Evolutionary conservation across 1,284 basidiomycete species (phyloP).

Genomic region (Neolentinus lepideus): DNA sequence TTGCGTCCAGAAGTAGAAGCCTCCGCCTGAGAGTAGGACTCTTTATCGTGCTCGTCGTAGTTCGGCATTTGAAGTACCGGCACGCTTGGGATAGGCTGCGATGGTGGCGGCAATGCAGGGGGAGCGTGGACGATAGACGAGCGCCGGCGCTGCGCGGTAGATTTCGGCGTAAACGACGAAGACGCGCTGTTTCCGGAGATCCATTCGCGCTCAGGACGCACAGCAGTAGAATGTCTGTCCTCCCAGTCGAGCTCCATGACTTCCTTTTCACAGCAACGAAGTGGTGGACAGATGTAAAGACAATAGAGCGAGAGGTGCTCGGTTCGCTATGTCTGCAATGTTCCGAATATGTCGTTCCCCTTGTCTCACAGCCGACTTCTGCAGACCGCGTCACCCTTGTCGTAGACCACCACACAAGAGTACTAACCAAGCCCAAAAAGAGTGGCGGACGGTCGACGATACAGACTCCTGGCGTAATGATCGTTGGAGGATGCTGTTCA

Average conservation of each 20-base stretch:
- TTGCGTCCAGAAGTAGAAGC: background rate
- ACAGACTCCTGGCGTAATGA: background rate
- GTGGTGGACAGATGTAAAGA: background rate
- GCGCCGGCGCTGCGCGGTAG: background rate
- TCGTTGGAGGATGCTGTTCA: background rate
- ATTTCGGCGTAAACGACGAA: constrained; percentile 3
- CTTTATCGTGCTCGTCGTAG: constrained; percentile 1
- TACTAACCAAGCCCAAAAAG: background rate
- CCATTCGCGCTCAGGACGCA: constrained; percentile 42
- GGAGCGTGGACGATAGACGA: constrained; percentile 3
- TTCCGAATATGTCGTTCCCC: constrained; percentile 1
- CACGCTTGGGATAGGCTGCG: constrained; percentile 1
- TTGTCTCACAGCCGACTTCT: background rate
- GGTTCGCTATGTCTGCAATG: background rate
- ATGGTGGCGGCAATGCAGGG: background rate
- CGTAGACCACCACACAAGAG: background rate
- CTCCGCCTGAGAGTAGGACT: background rate
- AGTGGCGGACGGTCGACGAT: background rate
- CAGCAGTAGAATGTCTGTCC: constrained; percentile 30
- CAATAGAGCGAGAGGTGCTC: background rate
- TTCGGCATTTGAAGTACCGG: constrained; percentile 5
- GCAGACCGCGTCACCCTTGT: background rate
- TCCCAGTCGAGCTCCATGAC: constrained; percentile 51
- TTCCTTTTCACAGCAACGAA: background rate
- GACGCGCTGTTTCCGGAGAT: constrained; percentile 23